phyloP scores from a whole-genome alignment of 2,329 filamentous ascomycete species.

The Xylaria sp. region DNA sequence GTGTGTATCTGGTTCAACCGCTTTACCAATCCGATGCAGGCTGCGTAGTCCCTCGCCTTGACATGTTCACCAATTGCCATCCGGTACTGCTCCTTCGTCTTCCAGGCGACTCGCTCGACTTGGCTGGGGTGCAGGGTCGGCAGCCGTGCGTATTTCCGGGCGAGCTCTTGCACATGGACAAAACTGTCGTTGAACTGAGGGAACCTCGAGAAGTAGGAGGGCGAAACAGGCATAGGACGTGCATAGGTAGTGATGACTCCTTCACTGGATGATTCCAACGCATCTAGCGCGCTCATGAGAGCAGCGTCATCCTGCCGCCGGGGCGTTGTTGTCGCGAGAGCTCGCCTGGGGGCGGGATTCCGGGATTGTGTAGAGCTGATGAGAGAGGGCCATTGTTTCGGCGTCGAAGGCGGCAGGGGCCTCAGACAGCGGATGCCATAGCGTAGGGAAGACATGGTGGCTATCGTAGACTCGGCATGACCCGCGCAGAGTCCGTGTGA shows the following conservation, averaged over 20 bases:
- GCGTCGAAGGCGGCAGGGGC: conserved; percentile 39
- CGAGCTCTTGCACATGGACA: conserved; percentile 76
- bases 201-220: conserved; percentile 93
- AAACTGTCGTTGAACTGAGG: conserved; percentile 88
- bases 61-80: conserved; percentile 76
- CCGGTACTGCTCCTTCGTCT: conserved; percentile 80
- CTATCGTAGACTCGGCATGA: conserved; percentile 43
- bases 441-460: conserved; percentile 48
- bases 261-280: conserved; percentile 44
- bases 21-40: conserved; percentile 78
- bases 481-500: conserved; percentile 27
- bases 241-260: conserved; percentile 56
- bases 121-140: conserved; percentile 74
- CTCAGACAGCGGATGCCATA: conserved; percentile 47
- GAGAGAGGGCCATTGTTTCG: conserved; percentile 41
- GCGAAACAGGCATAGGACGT: conserved; percentile 82
- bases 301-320: conserved; percentile 25
- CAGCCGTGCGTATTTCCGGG: conserved; percentile 76
- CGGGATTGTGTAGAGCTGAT: conserved; percentile 33
- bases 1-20: conserved; percentile 88
- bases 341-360: conserved; percentile 36
- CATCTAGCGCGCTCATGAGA: conserved; percentile 32
- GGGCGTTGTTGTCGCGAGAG: conserved; percentile 37
- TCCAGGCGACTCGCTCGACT: conserved; percentile 81
- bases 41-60: conserved; percentile 80